A percentile compares a stretch with the other conserved stretches of the same genome.
Evolutionary conservation across 371 early-diverging fungal species (phyloP).

Genomic region (Encephalitozoon romaleae): DNA sequence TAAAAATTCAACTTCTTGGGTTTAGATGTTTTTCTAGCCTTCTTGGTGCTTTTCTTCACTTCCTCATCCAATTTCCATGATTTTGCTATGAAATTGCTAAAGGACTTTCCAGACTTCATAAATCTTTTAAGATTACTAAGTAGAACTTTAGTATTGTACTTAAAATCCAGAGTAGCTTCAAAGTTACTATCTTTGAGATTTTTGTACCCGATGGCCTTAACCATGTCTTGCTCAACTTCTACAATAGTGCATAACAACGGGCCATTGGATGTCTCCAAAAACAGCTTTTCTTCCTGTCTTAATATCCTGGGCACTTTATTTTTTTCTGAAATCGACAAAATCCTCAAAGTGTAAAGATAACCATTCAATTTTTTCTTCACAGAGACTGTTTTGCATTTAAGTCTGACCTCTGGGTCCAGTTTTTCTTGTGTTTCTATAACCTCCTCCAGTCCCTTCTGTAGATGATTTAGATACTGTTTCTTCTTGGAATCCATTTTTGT

Average conservation of each 20-base stretch:
- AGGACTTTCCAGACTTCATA: neutral
- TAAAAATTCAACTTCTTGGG: neutral
- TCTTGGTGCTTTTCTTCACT: no score
- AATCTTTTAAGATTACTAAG: neutral
- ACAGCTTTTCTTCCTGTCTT: conserved; percentile 4
- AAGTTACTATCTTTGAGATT: neutral
- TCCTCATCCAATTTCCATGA: neutral
- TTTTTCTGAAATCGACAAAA: neutral
- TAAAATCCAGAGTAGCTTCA: neutral
- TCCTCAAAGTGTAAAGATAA: neutral
- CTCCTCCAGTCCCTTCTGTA: neutral
- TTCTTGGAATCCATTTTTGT: neutral
- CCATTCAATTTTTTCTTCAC: neutral
- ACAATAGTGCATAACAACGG: neutral
- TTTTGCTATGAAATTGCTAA: neutral
- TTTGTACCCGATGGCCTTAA: neutral
- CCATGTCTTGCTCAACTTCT: neutral
- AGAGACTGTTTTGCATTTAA: neutral
- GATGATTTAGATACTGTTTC: neutral
- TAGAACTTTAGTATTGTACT: neutral
- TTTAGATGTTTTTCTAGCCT: neutral
- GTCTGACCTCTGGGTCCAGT: neutral
- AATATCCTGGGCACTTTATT: neutral
- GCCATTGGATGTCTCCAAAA: neutral
- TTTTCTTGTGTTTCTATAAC: neutral